phyloP scores from a whole-genome alignment of 768 basidiomycete genomes.

The Arthromyces matolae region DNA sequence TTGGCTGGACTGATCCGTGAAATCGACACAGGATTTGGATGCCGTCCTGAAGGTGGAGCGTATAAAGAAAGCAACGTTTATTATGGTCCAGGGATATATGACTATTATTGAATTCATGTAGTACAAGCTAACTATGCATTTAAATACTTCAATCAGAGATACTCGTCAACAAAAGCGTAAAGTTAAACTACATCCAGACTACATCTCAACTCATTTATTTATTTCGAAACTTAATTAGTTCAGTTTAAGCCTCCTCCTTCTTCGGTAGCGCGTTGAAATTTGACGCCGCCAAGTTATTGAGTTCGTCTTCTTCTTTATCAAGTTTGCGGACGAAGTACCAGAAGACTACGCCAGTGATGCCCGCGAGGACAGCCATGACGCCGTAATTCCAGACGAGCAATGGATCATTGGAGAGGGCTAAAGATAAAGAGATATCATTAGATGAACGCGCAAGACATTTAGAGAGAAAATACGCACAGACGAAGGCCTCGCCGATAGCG shows the following conservation, averaged over 20 bases:
- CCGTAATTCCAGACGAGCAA: slow-evolving; percentile 74
- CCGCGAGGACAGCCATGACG: slow-evolving; percentile 52
- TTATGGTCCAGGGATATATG: not conserved
- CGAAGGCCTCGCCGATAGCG: slow-evolving; percentile 68
- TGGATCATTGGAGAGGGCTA: slow-evolving; percentile 68
- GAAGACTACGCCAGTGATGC: slow-evolving; percentile 50
- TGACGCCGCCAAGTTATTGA: slow-evolving; percentile 45
- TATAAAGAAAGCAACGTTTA: slow-evolving; percentile 4
- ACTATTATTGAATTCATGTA: too few species aligned
- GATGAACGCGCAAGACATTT: not conserved
- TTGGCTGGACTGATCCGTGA: too few species aligned
- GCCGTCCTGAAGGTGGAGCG: not conserved
- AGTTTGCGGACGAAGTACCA: slow-evolving; percentile 52
- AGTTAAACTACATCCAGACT: not conserved
- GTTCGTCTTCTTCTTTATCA: slow-evolving; percentile 57
- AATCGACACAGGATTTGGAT: too few species aligned
- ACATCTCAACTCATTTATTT: not conserved
- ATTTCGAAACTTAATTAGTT: not conserved
- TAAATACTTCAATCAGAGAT: too few species aligned
- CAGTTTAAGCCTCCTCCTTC: not conserved
- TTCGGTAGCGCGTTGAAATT: not conserved
- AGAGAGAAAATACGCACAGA: slow-evolving; percentile 41
- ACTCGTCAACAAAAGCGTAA: too few species aligned
- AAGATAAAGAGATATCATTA: not conserved
- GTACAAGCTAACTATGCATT: too few species aligned